Base-by-base conservation (phyloP, 495 filamentous ascomycete genomes). In the Aspergillus sclerotioniger region DNA sequence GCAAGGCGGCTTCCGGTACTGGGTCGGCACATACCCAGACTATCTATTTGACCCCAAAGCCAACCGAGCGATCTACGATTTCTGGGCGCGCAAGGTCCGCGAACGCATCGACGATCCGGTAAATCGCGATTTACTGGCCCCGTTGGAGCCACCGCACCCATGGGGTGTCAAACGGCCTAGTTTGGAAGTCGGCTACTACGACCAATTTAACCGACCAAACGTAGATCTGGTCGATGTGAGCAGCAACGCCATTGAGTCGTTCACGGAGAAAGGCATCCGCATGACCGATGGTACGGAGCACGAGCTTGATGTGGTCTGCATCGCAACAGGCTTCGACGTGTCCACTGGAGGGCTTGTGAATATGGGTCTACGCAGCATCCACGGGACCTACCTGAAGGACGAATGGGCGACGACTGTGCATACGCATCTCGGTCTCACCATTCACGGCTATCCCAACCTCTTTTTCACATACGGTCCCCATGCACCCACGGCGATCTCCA, bases 301-400 rank as follows among this genome's bases (percentile, higher is more conserved):
- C 52, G 78, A 84, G 58, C 60, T 83, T 44, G 82, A 85, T 60
- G 63, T 82, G 21, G 71, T 85, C 53, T 75, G 76, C 45, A 63
- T 83, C 51, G 82, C 82, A 10, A 85, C 82, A 6, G 82, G 82
- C 0, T 85, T 83, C 60, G 82, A 84, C 61, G 67, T 73, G 15
- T 67, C 80, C 12, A 82, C 78, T 6, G 82, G 82, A 10, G 74
- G 71, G 3, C 72, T 84, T 66, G 74, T 70, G 58, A 66, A 76
- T 29, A 75, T 86, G 59, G 76, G 77, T 4, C 62, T 86, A 51
- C 63, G 65, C 16, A 78, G 77, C 56, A 60, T 74, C 35, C 54
- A 77, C 45, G 79, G 75, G 6, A 57, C 66, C 7, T 62, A 65
- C 13, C 67, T 85, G 9, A 41, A 66, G 0, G 76, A 83, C 28